Conservation (phyloP, 2,329 filamentous ascomycete genomes). For the Hymenoscyphus occultus region DNA sequence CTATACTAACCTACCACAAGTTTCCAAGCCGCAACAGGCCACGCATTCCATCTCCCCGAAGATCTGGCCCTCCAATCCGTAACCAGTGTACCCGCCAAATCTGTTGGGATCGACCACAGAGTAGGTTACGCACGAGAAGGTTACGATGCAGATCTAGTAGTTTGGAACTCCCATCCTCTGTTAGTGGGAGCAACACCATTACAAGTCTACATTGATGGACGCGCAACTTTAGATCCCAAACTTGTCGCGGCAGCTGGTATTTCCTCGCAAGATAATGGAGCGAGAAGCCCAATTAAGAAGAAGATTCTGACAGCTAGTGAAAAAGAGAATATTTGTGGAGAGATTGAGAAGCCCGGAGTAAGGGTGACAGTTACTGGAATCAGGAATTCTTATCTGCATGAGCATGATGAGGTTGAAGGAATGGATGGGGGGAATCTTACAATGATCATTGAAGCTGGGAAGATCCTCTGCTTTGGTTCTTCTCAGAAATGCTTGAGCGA, state of each 20-base stretch:
- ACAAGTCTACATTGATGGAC: conserved; percentile 49
- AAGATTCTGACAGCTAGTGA: conserved; percentile 26
- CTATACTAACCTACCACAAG: conserved; percentile 17
- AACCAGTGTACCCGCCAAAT: conserved; percentile 45
- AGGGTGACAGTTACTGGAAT: conserved; percentile 42
- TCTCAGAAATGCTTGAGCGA: conserved; percentile 36
- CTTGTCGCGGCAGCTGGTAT: conserved; percentile 32
- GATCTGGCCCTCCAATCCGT: conserved; percentile 44
- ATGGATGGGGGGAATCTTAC: conserved; percentile 31
- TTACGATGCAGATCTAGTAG: conserved; percentile 49
- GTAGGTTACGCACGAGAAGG: conserved; percentile 45
- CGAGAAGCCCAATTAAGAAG: conserved; percentile 29
- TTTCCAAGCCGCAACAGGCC: conserved; percentile 41
- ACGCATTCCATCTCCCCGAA: conserved; percentile 43
- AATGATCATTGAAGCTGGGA: conserved; percentile 42
- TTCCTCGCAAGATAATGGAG: background rate
- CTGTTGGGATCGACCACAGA: conserved; percentile 43
- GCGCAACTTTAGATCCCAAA: conserved; percentile 36
- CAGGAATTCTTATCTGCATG: conserved; percentile 37
- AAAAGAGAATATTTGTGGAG: conserved; percentile 31
- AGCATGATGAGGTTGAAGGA: conserved; percentile 23
- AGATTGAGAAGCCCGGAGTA: conserved; percentile 24
- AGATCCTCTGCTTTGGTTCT: conserved; percentile 40
- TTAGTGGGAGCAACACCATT: conserved; percentile 44
- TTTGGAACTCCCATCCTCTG: conserved; percentile 49